Evolutionary conservation across 306 rosid genomes (phyloP).

Genomic region (Albizia julibrissin): DNA sequence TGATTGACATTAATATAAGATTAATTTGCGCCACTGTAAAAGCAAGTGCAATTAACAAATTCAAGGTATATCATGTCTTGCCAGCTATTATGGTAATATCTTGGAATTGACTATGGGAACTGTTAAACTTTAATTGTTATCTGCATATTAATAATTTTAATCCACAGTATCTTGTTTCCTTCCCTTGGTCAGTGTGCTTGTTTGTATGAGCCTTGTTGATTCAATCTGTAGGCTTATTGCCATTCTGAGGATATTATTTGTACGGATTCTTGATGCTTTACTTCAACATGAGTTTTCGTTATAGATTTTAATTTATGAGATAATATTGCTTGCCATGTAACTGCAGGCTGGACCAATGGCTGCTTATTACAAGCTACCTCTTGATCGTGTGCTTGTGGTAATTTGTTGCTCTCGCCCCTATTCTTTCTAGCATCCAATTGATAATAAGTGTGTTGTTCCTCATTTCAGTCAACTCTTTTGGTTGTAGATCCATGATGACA

Average conservation of each 20-base stretch:
- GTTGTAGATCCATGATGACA: slow-evolving; percentile 83
- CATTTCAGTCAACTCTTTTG: neutral
- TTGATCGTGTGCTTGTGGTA: slow-evolving; percentile 89
- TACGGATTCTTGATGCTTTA: slow-evolving; percentile 9
- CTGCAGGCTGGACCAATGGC: slow-evolving; percentile 85
- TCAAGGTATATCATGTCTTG: neutral
- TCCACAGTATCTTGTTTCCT: neutral
- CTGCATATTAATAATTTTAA: slow-evolving; percentile 1
- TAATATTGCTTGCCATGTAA: slow-evolving; percentile 30
- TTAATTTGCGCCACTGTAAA: neutral
- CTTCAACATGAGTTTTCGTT: neutral
- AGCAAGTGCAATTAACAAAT: slow-evolving; percentile 7
- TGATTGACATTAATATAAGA: slow-evolving; percentile 1
- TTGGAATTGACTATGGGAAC: slow-evolving; percentile 8
- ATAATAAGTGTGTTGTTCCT: slow-evolving; percentile 10
- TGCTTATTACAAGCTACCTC: slow-evolving; percentile 95
- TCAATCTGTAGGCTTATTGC: slow-evolving; percentile 1
- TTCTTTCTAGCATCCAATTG: slow-evolving; percentile 4
- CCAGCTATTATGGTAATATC: slow-evolving; percentile 1
- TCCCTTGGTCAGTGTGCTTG: neutral
- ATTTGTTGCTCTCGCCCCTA: slow-evolving; percentile 24
- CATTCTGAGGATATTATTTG: neutral
- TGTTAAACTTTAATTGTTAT: neutral
- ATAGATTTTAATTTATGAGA: slow-evolving; percentile 29
- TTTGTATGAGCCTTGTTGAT: neutral